phyloP scores from a whole-genome alignment of 2,329 filamentous ascomycete genomes.

The Lasiodiplodia citricola region DNA sequence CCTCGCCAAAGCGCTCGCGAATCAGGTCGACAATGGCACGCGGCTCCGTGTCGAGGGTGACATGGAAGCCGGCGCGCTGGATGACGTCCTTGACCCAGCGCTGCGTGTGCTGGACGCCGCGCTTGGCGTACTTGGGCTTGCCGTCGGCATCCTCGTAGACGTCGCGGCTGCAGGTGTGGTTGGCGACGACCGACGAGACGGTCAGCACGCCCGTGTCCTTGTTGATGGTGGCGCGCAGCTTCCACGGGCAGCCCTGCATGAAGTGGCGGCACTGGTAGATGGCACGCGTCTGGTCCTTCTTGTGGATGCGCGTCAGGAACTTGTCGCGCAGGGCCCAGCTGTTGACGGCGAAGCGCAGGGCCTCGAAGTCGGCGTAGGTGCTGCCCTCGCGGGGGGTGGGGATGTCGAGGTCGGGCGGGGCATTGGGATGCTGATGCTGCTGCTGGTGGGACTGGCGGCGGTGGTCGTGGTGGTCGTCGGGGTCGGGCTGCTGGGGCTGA shows the following conservation, averaged over 20 bases:
- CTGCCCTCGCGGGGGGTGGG: conserved; percentile 27
- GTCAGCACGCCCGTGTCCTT: conserved; percentile 26
- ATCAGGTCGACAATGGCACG: conserved; percentile 28
- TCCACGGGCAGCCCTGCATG: conserved; percentile 28
- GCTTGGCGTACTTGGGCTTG: conserved; percentile 29
- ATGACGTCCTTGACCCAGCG: conserved; percentile 30
- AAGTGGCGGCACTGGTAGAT: conserved; percentile 29
- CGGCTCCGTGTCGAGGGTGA: conserved; percentile 26
- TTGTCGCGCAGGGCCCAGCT: conserved; percentile 30
- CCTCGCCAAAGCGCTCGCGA: conserved; percentile 27
- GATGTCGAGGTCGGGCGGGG: conserved; percentile 29
- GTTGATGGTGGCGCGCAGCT: conserved; percentile 28
- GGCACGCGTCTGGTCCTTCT: conserved; percentile 30
- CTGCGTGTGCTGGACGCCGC: conserved; percentile 30
- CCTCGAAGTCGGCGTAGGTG: conserved; percentile 28
- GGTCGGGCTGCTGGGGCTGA: conserved; percentile 6
- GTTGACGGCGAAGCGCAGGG: conserved; percentile 29
- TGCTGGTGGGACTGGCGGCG: conserved; percentile 3
- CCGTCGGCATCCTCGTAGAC: conserved; percentile 28
- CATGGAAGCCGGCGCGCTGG: conserved; percentile 24
- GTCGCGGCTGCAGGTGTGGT: conserved; percentile 27
- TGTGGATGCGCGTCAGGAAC: conserved; percentile 29
- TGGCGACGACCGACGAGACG: conserved; percentile 27
- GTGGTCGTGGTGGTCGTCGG: conserved; percentile 23
- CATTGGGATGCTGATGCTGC: conserved; percentile 24